Evolutionary conservation across 148 eudicot genomes (phyloP), one percentile per base, ranked within the genome.

Genomic region (Hydrangea macrophylla): DNA sequence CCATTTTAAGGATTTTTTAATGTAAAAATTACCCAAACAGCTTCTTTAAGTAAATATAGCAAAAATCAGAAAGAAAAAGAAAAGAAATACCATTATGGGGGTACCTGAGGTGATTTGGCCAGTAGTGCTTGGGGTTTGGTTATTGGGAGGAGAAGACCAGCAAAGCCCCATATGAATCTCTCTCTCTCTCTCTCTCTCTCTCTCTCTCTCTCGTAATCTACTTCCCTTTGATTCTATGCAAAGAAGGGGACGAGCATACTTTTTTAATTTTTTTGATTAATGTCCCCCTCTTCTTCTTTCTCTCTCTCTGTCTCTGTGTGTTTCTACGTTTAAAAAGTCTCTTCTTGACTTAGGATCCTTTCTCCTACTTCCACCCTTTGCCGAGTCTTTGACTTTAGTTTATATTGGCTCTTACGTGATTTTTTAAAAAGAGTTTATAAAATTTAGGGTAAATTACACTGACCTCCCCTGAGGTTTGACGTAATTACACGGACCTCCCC

Each of bases 151-250:
- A 58, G 81, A 77, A 68, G 69, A 64, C 72, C 84, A 82, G 70
- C 92, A 85, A 73, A 58, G 70, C 60, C 92, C 92, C 92, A 88
- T 88, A 53, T 58, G 27, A 54, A 24, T n/a, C 42, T 22, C n/a
- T 64, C 40, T 68, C 45, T 55, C 35, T n/a, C n/a, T n/a, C n/a
- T n/a, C n/a, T n/a, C n/a, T 64, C 67, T 58, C 0, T 31, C 42
- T 55, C 32, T 65, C 8, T 63, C 58, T 73, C 71, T 65, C 42
- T 22, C 53, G 48, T 7, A 40, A 42, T 42, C 11, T 64, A 48
- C 69, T 71, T 12, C 25, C 24, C 55, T 39, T 26, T 11, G 36
- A 64, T 31, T 25, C 57, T 30, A 30, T 28, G 23, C 39, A 48
- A 40, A 50, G 33, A 13, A 9, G 15, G 51, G 26, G 67, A 63